Evolutionary conservation across 2,329 filamentous ascomycete genomes (phyloP).

Genomic region (Hypoxylon sp.): DNA sequence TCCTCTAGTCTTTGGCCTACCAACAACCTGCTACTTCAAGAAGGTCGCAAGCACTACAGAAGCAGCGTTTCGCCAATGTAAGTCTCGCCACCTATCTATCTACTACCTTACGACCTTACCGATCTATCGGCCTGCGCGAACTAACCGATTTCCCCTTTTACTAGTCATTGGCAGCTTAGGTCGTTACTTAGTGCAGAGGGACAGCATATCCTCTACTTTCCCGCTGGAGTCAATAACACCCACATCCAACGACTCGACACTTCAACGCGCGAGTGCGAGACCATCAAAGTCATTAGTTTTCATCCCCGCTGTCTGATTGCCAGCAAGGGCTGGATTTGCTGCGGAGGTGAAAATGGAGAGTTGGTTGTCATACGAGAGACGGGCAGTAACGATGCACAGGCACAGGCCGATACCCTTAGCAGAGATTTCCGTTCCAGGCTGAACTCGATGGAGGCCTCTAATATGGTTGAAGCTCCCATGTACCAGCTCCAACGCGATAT

Average conservation of each 20-base stretch:
- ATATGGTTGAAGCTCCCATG: constrained; percentile 57
- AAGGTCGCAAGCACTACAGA: constrained; percentile 76
- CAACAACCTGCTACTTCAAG: constrained; percentile 73
- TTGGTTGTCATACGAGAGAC: constrained; percentile 81
- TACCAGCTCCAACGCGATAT: constrained; percentile 53
- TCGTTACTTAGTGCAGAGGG: constrained; percentile 89
- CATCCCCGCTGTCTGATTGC: constrained; percentile 89
- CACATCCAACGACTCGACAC: constrained; percentile 79
- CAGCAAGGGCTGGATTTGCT: constrained; percentile 88
- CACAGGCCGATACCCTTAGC: constrained; percentile 54
- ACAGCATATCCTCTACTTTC: constrained; percentile 86
- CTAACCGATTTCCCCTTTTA: constrained; percentile 25
- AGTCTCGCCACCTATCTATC: constrained; percentile 52
- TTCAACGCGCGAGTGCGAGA: constrained; percentile 78
- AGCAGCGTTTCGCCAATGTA: constrained; percentile 77
- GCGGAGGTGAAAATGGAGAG: constrained; percentile 89
- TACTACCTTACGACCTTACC: constrained; percentile 19
- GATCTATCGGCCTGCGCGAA: constrained; percentile 15
- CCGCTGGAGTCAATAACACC: constrained; percentile 77
- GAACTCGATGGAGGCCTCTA: constrained; percentile 46
- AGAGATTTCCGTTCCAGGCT: constrained; percentile 46
- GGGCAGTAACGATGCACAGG: constrained; percentile 55
- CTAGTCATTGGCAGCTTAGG: constrained; percentile 88
- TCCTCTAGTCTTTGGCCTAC: constrained; percentile 73
- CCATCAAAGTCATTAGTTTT: constrained; percentile 79